Conservation (phyloP, 2,329 filamentous ascomycete species). For the Pyrenochaeta sp. region DNA sequence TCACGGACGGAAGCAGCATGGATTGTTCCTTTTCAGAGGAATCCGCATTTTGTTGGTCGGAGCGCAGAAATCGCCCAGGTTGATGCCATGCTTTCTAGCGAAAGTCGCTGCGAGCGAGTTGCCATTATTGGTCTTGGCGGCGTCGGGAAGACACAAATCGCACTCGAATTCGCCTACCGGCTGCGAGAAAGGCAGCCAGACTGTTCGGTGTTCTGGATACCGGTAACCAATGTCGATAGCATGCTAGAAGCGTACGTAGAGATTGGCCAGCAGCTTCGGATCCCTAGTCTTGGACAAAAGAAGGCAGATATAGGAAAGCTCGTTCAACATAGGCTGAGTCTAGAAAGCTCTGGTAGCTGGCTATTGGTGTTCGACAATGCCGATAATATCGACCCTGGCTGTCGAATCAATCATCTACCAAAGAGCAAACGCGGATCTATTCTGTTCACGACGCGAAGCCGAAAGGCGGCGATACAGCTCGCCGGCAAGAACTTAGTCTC, state of each 20-base stretch:
- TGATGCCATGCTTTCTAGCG: conserved; percentile 30
- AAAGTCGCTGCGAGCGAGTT: conserved; percentile 31
- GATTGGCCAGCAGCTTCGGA: conserved; percentile 16
- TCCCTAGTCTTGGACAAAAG: conserved; percentile 9
- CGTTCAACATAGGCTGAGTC: conserved; percentile 28
- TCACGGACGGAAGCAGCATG: neutral
- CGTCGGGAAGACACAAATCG: conserved; percentile 44
- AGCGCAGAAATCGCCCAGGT: conserved; percentile 31
- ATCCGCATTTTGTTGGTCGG: conserved; percentile 37
- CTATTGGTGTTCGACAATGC: too few relatives aligned
- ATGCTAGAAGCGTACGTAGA: conserved; percentile 25
- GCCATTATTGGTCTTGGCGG: conserved; percentile 41
- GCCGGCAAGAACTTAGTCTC: too few relatives aligned
- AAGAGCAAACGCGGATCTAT: too few relatives aligned
- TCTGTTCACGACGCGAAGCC: too few relatives aligned
- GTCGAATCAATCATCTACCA: too few relatives aligned
- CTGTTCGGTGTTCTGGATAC: conserved; percentile 31
- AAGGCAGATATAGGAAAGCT: conserved; percentile 27
- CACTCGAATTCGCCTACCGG: conserved; percentile 38
- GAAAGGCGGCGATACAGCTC: too few relatives aligned
- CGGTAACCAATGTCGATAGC: conserved; percentile 29
- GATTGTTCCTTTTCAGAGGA: conserved; percentile 33
- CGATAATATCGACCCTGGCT: too few relatives aligned
- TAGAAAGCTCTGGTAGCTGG: neutral
- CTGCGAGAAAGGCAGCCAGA: conserved; percentile 22